Conservation (phyloP, 768 basidiomycete species). For the Tylopilus subfusipes region DNA sequence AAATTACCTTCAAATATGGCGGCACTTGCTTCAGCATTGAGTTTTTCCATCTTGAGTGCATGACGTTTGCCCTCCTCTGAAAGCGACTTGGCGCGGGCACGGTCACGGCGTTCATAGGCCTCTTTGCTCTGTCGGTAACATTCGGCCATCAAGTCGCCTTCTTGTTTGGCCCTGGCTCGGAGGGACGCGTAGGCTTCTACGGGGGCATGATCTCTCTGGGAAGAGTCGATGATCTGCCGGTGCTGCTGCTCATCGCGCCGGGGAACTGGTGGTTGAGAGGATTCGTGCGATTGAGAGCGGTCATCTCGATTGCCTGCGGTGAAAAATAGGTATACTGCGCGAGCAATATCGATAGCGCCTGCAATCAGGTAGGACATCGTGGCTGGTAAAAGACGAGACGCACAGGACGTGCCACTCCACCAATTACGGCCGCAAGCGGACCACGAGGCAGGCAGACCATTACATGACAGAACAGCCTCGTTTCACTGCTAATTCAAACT, state of each 20-base stretch:
- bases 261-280: not conserved
- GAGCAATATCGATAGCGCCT: conserved; percentile 11
- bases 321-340: conserved; percentile 8
- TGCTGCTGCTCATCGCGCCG: conserved; percentile 10
- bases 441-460: not conserved
- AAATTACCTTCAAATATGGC: conserved; percentile 70
- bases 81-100: conserved; percentile 74
- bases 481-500: not conserved
- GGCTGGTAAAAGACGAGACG: not conserved
- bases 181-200: conserved; percentile 51
- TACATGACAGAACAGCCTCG: not conserved
- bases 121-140: conserved; percentile 64
- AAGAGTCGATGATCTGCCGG: not conserved
- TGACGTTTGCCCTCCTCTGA: conserved; percentile 78
- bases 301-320: conserved; percentile 4
- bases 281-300: not conserved
- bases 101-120: conserved; percentile 70
- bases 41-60: conserved; percentile 64
- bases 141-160: conserved; percentile 71
- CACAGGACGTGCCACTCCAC: not conserved
- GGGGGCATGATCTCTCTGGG: not conserved
- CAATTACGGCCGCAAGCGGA: not conserved
- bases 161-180: conserved; percentile 68
- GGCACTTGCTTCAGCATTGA: conserved; percentile 76
- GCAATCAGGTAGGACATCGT: conserved; percentile 11